Evolutionary conservation across 2,329 filamentous ascomycete genomes (phyloP).

Genomic region (Microsporum ferrugineum): DNA sequence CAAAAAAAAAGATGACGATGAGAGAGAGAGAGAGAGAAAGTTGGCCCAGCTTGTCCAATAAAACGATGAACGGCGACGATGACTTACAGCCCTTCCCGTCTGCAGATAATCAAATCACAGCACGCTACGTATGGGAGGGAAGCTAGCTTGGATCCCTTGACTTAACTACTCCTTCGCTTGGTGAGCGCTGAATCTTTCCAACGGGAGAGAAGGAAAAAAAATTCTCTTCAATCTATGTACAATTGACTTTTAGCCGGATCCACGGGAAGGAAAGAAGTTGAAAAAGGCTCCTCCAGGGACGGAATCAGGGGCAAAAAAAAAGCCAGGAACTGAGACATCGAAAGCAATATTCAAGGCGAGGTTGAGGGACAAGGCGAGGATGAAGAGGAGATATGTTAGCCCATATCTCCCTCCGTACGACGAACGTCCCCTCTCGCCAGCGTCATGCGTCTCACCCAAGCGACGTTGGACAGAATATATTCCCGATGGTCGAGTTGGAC

Average conservation of each 20-base stretch:
- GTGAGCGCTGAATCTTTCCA: too few relatives aligned
- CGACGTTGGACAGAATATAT: background rate
- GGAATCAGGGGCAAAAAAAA: background rate
- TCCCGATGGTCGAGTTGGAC: background rate
- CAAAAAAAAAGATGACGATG: background rate
- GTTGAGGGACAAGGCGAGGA: background rate
- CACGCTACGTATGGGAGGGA: background rate
- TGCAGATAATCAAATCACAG: slow-evolving; percentile 3
- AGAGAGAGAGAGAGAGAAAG: background rate
- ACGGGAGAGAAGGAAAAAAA: background rate
- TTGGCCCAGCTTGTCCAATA: background rate
- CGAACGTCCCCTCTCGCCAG: background rate
- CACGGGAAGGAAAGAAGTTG: background rate
- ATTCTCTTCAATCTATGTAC: background rate
- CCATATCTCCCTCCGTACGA: background rate
- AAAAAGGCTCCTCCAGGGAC: background rate
- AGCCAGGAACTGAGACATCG: background rate
- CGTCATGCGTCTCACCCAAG: slow-evolving; percentile 1
- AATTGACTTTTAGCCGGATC: background rate
- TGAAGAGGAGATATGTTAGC: background rate
- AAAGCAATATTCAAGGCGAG: background rate
- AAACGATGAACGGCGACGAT: background rate
- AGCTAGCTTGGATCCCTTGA: background rate
- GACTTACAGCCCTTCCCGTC: slow-evolving; percentile 2
- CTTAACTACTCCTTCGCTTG: background rate